Evolutionary conservation across 352 stramenopile species (phyloP), one percentile per base, ranked within the genome.

Genomic region (Thraustotheca clavata): DNA sequence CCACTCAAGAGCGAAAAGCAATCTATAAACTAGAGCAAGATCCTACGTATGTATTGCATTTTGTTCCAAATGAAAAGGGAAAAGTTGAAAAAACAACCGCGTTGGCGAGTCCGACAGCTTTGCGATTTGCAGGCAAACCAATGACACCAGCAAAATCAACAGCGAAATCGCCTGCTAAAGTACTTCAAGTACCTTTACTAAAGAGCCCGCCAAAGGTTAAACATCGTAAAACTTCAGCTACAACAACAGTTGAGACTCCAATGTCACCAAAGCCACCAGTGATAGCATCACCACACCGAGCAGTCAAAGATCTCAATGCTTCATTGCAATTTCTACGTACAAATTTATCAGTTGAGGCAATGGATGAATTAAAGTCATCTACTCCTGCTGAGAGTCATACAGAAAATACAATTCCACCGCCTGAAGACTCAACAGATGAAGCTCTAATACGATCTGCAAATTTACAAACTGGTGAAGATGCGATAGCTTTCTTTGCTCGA

Each of bases 401-500:
- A 4, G 36, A 3, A 11, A n/a, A 31, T 31, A 32, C 5, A 55
- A 31, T 47, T n/a, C 39, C 39, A 2, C 39, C 55, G 8, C 32
- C 34, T 12, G 57, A 65, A 24, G 38, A 43, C 18, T 54, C 57
- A 18, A 54, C 57, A n/a, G 57, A 65, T 32, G 57, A 65, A 55
- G 57, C 38, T 9, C 29, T 65, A 18, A 65, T 65, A 26, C 57
- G 57, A n/a, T 18, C 57, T 20, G 57, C 57, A 11, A 43, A 43
- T 18, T 29, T 65, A 29, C 57, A 83, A 34, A 81, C 83, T 0
- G 87, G 89, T 4, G 90, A 97, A 67, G 92, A 98, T 59, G 80
- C 88, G 0, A 96, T 98, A 29, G 88, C 94, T 1, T 98, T 98
- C 61, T 98, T 98, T 41, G 91, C 89, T 0, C 83, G 91, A 49